Base-by-base conservation (phyloP, 805 yeast genomes). In the Candida tammaniensis region DNA sequence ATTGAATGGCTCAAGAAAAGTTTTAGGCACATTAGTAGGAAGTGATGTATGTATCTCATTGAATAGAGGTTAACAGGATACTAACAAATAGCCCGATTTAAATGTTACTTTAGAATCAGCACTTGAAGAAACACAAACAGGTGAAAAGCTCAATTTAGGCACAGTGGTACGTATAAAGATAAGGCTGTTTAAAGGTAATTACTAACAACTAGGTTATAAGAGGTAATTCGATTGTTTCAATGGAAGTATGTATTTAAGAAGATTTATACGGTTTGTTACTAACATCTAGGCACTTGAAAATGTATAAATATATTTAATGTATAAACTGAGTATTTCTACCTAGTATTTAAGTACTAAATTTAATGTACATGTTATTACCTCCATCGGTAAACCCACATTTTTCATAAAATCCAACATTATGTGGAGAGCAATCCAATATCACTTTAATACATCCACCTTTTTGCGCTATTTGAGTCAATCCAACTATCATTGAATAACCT, bases 371-470 rank as follows among this genome's bases (percentile, higher is more conserved):
- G 50, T 81, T 86, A 24, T 74, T 57, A 10, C 93, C 93, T 16
- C 75, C 82, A 36, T 71, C 64, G 11, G 55, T 55, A 55, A 76
- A 80, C 3, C 89, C 94, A 67, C 98, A 91, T 58, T 87, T 89
- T 48, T 86, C 85, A 57, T 91, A 91, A 57, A 91, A 91, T 4
- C 76, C 81, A 23, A 79, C 82, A 52, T 91, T 91, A 39, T 78
- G 74, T n/a, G 75, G 78, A 36, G 83, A 82, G 60, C 98, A 91
- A 63, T 91, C 97, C 49, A 91, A 66, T 26, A 91, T 86, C 12
- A 86, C 81, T 64, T 91, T 91, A 63, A 91, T 91, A 51, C 94
- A 87, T 4, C 91, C 93, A 10, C 49, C 52, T 2, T 59, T 49
- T 33, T 71, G 47, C 2, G 85, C 96, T 19, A 84, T 52, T 16